Evolutionary conservation across 1,284 basidiomycete species (phyloP).

Genomic region (Ceratobasidium sp.): DNA sequence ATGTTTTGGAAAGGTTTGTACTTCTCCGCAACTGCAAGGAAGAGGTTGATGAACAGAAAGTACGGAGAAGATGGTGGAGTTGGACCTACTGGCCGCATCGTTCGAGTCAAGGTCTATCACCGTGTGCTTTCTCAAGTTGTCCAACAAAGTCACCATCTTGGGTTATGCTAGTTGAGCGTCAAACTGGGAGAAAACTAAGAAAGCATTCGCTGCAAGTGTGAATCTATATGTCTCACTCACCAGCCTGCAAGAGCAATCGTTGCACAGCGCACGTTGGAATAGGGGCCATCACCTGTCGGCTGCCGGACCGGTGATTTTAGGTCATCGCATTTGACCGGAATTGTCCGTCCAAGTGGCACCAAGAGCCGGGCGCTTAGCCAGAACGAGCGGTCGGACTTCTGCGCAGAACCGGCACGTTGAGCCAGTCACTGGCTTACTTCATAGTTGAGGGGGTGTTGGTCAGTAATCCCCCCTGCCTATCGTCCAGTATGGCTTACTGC

Average conservation of each 20-base stretch:
- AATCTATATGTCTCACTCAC: not conserved
- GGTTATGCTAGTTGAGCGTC: not conserved
- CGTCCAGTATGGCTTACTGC: no score
- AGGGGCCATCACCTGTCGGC: slow-evolving; percentile 4
- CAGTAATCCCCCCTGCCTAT: no score
- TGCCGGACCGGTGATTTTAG: slow-evolving; percentile 19
- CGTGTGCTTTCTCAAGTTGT: slow-evolving; percentile 47
- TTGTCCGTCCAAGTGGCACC: no score
- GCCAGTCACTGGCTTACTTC: no score
- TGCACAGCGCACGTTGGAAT: not conserved
- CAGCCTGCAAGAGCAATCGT: not conserved
- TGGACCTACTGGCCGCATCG: slow-evolving; percentile 43
- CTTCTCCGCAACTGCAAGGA: slow-evolving; percentile 43
- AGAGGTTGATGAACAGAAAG: not conserved
- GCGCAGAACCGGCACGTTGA: no score
- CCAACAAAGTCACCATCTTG: slow-evolving; percentile 45
- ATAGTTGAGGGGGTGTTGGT: no score
- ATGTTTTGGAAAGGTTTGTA: slow-evolving; percentile 48
- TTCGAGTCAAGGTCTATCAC: slow-evolving; percentile 48
- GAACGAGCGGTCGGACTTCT: no score
- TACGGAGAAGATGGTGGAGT: not conserved
- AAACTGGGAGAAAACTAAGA: not conserved
- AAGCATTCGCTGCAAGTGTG: not conserved
- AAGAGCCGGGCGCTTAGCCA: no score
- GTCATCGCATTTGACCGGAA: no score